Evolutionary conservation across 1,284 basidiomycete genomes (phyloP).

Genomic region (Cryptococcus depauperatus): DNA sequence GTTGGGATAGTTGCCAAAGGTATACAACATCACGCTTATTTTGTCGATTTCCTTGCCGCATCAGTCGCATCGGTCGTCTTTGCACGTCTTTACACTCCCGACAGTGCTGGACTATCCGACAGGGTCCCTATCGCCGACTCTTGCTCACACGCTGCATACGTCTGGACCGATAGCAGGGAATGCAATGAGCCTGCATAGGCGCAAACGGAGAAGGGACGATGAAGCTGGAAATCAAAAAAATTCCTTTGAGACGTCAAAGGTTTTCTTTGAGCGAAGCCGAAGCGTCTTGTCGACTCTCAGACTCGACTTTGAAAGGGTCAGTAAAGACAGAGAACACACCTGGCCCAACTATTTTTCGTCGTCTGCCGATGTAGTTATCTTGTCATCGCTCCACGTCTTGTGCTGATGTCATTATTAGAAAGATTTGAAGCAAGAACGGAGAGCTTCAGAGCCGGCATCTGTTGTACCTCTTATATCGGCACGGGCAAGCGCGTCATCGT

Average conservation of each 20-base stretch:
- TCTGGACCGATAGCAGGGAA: background rate
- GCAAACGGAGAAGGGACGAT: background rate
- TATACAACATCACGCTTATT: slow-evolving; percentile 28
- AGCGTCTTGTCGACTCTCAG: background rate
- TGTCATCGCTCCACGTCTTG: too few relatives aligned
- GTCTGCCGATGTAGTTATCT: too few relatives aligned
- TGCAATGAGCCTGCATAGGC: background rate
- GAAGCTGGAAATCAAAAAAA: background rate
- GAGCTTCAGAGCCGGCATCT: too few relatives aligned
- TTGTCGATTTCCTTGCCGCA: slow-evolving; percentile 24
- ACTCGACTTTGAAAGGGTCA: too few relatives aligned
- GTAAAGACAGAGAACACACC: too few relatives aligned
- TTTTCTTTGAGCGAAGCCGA: background rate
- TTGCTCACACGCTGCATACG: background rate
- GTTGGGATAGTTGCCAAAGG: slow-evolving; percentile 19
- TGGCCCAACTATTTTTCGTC: too few relatives aligned
- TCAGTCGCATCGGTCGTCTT: background rate
- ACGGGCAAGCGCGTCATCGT: background rate
- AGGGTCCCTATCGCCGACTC: background rate
- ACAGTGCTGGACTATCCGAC: slow-evolving; percentile 8
- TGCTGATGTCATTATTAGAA: too few relatives aligned
- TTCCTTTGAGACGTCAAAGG: background rate
- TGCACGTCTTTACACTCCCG: slow-evolving; percentile 17
- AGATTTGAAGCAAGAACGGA: too few relatives aligned
- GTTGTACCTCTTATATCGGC: too few relatives aligned